Evolutionary conservation across 352 stramenopile species (phyloP), one percentile per base, ranked within the genome.

Genomic region (Globisporangium abappressorium): DNA sequence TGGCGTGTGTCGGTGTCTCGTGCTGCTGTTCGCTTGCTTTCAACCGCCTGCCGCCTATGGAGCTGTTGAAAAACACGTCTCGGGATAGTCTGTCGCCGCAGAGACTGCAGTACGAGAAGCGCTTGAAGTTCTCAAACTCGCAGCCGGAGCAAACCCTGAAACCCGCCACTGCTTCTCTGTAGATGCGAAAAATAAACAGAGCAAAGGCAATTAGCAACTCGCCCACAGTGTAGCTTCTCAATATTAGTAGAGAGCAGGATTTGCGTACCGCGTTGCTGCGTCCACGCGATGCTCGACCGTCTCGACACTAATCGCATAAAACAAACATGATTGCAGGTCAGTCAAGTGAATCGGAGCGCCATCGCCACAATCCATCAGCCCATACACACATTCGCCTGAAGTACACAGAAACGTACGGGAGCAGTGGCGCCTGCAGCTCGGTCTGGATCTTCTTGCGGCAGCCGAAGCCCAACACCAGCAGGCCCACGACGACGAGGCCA

Each of bases 111-210:
- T 88, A 76, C 30, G 77, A 70, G 64, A 87, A 84, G 54, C 81
- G 78, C 63, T 76, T 84, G 72, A 93, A 93, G 73, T 93, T 93
- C 56, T 91, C 85, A 65, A 93, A 93, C 26, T 71, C 78, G 51
- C 85, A 93, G 22, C 70, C 81, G 0, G 57, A 22, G 64, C 85
- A 93, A 0, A 75, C 63, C 2, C 63, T 76, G 54, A 76, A 87
- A 2, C 85, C 85, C 0, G 67, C 80, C 60, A 87, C 81, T 1
- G 81, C 85, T 67, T 92, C 82, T 69, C 80, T 81, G 64, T 38
- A n/a, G 15, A 46, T 18, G 38, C 14, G 14, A n/a, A 47, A 18
- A 20, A 33, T 33, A 47, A 47, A 47, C 14, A 47, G 14, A 47
- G 38, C 41, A 47, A 49, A 64, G 24, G 15, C 43, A 63, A 47